Percentiles rank a stretch among this genome's conserved stretches.
phyloP scores from a whole-genome alignment of 2,329 filamentous ascomycete genomes.

The Penicillium sp. region DNA sequence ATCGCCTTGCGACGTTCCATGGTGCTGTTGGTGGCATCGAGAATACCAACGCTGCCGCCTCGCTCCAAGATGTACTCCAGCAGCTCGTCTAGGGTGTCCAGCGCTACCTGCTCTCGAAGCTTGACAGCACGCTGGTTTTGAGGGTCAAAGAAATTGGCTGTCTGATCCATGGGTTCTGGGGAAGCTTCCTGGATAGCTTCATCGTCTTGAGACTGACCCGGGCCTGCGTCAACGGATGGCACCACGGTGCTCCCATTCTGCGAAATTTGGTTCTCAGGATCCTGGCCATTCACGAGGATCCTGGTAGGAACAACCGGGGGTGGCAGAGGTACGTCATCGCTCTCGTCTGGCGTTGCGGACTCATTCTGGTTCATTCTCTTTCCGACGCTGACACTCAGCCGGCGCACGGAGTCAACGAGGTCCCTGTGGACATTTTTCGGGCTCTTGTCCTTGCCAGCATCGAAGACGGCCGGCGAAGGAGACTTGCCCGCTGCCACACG shows the following conservation, averaged over 20 bases:
- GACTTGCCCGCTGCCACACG: constrained; percentile 63
- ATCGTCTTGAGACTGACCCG: constrained; percentile 16
- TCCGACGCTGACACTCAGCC: constrained; percentile 39
- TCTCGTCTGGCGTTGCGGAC: constrained; percentile 19
- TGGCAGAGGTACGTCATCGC: constrained; percentile 33
- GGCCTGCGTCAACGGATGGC: constrained; percentile 23
- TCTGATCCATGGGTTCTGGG: constrained; percentile 68
- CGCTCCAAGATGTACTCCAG: constrained; percentile 78
- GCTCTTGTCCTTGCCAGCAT: constrained; percentile 14
- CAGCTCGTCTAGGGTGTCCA: constrained; percentile 87
- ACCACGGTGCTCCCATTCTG: constrained; percentile 24
- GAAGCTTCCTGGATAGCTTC: constrained; percentile 25
- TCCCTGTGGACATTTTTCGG: constrained; percentile 37
- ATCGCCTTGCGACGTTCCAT: constrained; percentile 76
- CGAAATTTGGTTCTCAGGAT: constrained; percentile 26
- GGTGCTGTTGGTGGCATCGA: constrained; percentile 97
- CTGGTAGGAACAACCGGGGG: constrained; percentile 45
- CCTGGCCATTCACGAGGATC: constrained; percentile 56
- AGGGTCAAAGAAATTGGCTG: constrained; percentile 89
- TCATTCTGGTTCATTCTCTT: constrained; percentile 24
- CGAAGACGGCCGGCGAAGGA: constrained; percentile 24
- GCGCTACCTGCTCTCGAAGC: constrained; percentile 82
- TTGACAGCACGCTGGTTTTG: constrained; percentile 75
- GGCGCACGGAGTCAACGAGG: constrained; percentile 42
- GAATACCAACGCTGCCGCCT: constrained; percentile 84